A percentile compares a stretch with the other conserved stretches of the same genome.
Evolutionary conservation across 371 early-diverging fungal genomes (phyloP).

Genomic region (Apophysomyces trapeziformis): DNA sequence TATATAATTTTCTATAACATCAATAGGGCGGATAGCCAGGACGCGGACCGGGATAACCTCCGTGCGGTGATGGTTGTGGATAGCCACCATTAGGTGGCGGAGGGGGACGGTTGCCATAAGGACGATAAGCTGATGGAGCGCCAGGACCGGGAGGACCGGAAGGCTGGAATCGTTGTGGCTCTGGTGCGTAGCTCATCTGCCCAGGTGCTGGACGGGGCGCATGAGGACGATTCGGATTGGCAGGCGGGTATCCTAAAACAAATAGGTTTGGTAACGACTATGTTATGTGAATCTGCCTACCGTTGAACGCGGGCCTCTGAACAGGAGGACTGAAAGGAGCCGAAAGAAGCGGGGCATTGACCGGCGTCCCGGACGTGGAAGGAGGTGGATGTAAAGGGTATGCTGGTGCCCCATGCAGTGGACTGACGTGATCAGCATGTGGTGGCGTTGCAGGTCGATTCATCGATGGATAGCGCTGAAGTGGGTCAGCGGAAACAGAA

Average conservation of each 20-base stretch:
- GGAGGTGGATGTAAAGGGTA: background rate
- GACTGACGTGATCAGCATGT: background rate
- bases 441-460: background rate
- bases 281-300: background rate
- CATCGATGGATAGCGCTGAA: background rate
- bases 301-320: conserved; percentile 2
- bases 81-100: background rate
- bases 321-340: conserved; percentile 2
- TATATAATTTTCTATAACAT: background rate
- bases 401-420: background rate
- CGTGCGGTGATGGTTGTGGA: background rate
- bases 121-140: background rate
- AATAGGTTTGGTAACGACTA: background rate
- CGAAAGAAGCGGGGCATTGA: background rate
- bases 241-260: conserved; percentile 1
- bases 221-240: background rate
- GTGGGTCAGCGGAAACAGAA: background rate
- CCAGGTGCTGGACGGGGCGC: background rate
- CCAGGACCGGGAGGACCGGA: background rate
- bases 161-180: background rate
- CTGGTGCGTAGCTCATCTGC: background rate
- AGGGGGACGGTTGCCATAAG: conserved; percentile 5
- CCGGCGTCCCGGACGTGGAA: background rate
- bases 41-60: conserved; percentile 7
- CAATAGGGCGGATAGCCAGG: background rate